Evolutionary conservation across 805 yeast species (phyloP).

Genomic region (Nakazawaea peltata): DNA sequence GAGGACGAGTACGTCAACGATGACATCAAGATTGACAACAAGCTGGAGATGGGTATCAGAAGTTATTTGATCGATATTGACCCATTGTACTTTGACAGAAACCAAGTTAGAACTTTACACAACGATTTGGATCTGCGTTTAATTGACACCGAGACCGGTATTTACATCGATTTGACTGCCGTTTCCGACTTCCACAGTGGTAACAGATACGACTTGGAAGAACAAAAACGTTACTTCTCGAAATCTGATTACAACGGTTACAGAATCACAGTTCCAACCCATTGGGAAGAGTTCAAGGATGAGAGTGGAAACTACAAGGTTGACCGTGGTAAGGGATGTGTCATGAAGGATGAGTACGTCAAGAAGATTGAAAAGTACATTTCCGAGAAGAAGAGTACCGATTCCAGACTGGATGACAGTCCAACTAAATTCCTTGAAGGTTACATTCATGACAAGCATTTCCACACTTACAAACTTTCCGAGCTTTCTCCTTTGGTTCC

Average conservation of each 20-base stretch:
- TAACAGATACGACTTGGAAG: constrained; percentile 8
- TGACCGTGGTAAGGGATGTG: constrained; percentile 1
- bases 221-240: constrained; percentile 2
- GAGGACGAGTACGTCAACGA: constrained; percentile 42
- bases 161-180: constrained; percentile 42
- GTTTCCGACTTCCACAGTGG: constrained; percentile 17
- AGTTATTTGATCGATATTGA: constrained; percentile 10
- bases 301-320: constrained; percentile 6
- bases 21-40: constrained; percentile 32
- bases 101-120: constrained; percentile 5
- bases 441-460: constrained; percentile 9
- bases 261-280: constrained; percentile 5
- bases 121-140: constrained; percentile 29
- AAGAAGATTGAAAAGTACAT: constrained; percentile 4
- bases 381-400: constrained; percentile 5
- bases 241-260: constrained; percentile 6
- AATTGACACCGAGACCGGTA: constrained; percentile 40
- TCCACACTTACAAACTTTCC: constrained; percentile 9
- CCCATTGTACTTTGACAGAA: constrained; percentile 10
- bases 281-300: constrained; percentile 1
- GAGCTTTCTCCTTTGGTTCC: constrained; percentile 37
- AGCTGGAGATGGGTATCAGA: constrained; percentile 9
- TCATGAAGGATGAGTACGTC: constrained; percentile 6
- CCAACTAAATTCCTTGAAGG: constrained; percentile 6
- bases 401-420: constrained; percentile 4